Evolutionary conservation across 495 filamentous ascomycete species (phyloP).

Genomic region (Aspergillus carlsbadensis): DNA sequence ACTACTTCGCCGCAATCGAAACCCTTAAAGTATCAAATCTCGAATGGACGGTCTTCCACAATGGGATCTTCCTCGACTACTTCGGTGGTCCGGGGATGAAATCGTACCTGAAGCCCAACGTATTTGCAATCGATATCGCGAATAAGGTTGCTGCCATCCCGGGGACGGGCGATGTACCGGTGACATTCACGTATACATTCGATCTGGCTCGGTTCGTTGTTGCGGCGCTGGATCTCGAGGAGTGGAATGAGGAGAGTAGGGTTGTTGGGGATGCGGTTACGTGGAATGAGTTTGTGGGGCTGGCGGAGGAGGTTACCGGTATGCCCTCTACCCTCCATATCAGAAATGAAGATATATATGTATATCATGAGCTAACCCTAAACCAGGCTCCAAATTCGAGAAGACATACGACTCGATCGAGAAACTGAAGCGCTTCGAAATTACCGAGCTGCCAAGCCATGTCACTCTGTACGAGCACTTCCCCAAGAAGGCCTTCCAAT

Average conservation of each 20-base stretch:
- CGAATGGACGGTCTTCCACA: conserved; percentile 41
- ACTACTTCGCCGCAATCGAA: conserved; percentile 16
- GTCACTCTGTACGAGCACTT: conserved; percentile 26
- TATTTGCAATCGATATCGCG: conserved; percentile 36
- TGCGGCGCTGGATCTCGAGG: conserved; percentile 31
- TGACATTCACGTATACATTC: conserved; percentile 42
- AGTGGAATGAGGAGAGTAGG: conserved; percentile 29
- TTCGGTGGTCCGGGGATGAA: conserved; percentile 31
- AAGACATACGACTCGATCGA: conserved; percentile 39
- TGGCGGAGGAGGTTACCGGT: conserved; percentile 41
- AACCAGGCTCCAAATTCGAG: conserved; percentile 37
- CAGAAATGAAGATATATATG: background rate
- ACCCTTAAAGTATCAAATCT: conserved; percentile 24
- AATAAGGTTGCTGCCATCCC: conserved; percentile 44
- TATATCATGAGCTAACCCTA: background rate
- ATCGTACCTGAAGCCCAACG: conserved; percentile 28
- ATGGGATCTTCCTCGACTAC: conserved; percentile 47
- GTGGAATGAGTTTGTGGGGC: conserved; percentile 33
- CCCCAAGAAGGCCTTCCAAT: conserved; percentile 34
- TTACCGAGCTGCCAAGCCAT: conserved; percentile 44
- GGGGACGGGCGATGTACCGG: conserved; percentile 33
- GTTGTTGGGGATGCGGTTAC: conserved; percentile 37
- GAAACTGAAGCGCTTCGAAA: conserved; percentile 34
- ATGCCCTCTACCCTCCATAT: background rate
- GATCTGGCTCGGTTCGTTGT: conserved; percentile 45